A percentile compares a stretch with the other conserved stretches of the same genome.
Conservation (phyloP, 2,329 filamentous ascomycete species). For the Exophiala xenobiotica region DNA sequence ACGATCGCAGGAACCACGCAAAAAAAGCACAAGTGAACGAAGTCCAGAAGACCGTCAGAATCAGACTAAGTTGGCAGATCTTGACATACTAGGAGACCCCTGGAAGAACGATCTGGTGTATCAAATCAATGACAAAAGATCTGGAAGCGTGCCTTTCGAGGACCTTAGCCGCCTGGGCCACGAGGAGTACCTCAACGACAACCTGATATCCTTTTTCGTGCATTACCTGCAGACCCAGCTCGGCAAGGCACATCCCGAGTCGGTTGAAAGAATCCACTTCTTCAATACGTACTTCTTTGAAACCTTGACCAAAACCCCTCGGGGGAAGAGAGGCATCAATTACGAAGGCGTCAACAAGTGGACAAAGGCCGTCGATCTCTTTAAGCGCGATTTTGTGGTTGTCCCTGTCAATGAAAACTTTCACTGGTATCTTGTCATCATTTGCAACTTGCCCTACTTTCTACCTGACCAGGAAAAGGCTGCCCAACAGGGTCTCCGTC, state of each 20-base stretch:
- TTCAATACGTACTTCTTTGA: conserved; percentile 89
- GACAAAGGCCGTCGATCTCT: conserved; percentile 82
- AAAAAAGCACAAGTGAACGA: background rate
- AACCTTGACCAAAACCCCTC: conserved; percentile 62
- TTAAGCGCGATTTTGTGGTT: conserved; percentile 82
- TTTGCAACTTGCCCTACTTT: conserved; percentile 68
- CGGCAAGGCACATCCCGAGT: conserved; percentile 54
- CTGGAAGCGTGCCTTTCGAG: conserved; percentile 44
- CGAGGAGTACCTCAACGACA: conserved; percentile 87
- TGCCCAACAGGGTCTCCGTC: conserved; percentile 29
- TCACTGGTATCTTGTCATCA: conserved; percentile 95
- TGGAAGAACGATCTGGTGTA: conserved; percentile 44
- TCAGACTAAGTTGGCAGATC: conserved; percentile 19
- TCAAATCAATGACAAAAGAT: conserved; percentile 47
- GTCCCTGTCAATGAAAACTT: conserved; percentile 84
- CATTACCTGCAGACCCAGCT: conserved; percentile 67
- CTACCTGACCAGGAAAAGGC: conserved; percentile 5
- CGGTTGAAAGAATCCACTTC: conserved; percentile 71
- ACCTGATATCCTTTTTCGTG: conserved; percentile 83
- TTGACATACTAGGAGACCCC: conserved; percentile 24
- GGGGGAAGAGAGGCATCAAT: conserved; percentile 63
- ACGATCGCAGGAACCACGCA: conserved; percentile 5
- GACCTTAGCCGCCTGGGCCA: conserved; percentile 72
- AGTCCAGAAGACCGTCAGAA: background rate
- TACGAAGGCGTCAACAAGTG: conserved; percentile 83